Conservation (phyloP, 257 asterid genomes). For the Mentha longifolia region DNA sequence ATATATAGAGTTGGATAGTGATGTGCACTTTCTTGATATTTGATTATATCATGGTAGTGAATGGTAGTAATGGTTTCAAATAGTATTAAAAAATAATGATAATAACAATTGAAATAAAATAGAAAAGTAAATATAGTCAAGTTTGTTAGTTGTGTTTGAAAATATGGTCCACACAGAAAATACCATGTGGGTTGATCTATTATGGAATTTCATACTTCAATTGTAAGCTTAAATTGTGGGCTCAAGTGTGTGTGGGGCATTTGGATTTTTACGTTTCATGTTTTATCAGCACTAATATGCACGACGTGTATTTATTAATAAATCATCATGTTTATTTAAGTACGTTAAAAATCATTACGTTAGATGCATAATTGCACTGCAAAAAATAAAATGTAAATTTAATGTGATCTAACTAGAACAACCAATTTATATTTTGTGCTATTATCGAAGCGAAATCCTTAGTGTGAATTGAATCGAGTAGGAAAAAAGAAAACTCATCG, state of each 20-base stretch:
- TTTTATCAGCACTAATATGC: not conserved
- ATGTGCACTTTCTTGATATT: slow-evolving; percentile 6
- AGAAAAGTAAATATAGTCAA: slow-evolving; percentile 2
- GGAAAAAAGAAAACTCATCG: not conserved
- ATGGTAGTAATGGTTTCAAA: not conserved
- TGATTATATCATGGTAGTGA: not conserved
- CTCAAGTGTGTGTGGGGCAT: not conserved
- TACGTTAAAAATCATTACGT: not conserved
- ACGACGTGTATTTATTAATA: not conserved
- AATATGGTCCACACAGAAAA: slow-evolving; percentile 31
- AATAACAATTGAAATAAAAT: not conserved
- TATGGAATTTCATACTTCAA: not conserved
- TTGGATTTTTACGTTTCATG: too few relatives aligned
- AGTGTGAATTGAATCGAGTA: too few relatives aligned
- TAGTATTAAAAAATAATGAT: not conserved
- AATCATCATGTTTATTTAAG: not conserved
- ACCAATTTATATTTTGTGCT: not conserved
- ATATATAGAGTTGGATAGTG: slow-evolving; percentile 20
- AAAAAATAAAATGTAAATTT: too few relatives aligned
- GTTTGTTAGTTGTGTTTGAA: slow-evolving; percentile 17
- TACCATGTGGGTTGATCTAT: slow-evolving; percentile 31
- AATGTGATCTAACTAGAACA: not conserved
- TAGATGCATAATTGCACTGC: not conserved
- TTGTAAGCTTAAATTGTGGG: slow-evolving; percentile 5
- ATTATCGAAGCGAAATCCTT: too few relatives aligned